Percentiles rank a stretch among this genome's conserved stretches.
Conservation (phyloP, 2,329 filamentous ascomycete species). For the Fusarium devonianum region DNA sequence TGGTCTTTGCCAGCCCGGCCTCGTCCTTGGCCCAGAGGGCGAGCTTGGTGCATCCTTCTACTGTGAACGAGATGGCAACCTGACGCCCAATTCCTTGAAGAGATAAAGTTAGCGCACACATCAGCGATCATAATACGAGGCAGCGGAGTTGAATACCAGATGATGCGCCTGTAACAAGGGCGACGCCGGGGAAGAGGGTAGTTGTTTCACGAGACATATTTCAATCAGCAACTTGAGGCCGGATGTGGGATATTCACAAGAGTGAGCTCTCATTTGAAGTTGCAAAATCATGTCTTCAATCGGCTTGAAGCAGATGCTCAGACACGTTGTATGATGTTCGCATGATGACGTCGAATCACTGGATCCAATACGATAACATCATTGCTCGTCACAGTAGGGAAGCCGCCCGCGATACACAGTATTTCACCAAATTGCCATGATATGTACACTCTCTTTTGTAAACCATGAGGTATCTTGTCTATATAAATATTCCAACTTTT, state of each 20-base stretch:
- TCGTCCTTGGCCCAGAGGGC: slow-evolving; percentile 50
- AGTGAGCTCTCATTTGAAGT: background rate
- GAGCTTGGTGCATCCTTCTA: slow-evolving; percentile 53
- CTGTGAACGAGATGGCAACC: slow-evolving; percentile 52
- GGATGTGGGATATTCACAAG: too few relatives aligned
- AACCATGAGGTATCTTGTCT: slow-evolving; percentile 36
- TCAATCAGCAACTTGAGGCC: background rate
- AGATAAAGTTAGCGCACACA: background rate
- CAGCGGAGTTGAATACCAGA: slow-evolving; percentile 36
- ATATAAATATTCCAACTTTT: slow-evolving; percentile 27
- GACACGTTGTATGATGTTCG: slow-evolving; percentile 4
- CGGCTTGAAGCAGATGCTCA: too few relatives aligned
- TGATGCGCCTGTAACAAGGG: slow-evolving; percentile 43
- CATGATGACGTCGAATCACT: slow-evolving; percentile 14
- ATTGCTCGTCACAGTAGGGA: background rate
- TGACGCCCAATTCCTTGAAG: slow-evolving; percentile 30
- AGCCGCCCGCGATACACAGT: background rate
- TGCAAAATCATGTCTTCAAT: background rate
- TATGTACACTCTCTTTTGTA: slow-evolving; percentile 9
- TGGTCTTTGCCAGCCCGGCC: slow-evolving; percentile 45
- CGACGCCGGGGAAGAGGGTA: slow-evolving; percentile 43
- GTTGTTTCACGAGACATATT: slow-evolving; percentile 8
- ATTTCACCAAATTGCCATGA: background rate
- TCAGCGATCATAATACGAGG: background rate
- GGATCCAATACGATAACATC: slow-evolving; percentile 11